Percentiles rank a stretch among this genome's conserved stretches.
These are phyloP conservation scores for Penicillium flavigenum DNA, from an alignment of 495 filamentous ascomycete genomes.

Conservation along the genomic window DNA sequence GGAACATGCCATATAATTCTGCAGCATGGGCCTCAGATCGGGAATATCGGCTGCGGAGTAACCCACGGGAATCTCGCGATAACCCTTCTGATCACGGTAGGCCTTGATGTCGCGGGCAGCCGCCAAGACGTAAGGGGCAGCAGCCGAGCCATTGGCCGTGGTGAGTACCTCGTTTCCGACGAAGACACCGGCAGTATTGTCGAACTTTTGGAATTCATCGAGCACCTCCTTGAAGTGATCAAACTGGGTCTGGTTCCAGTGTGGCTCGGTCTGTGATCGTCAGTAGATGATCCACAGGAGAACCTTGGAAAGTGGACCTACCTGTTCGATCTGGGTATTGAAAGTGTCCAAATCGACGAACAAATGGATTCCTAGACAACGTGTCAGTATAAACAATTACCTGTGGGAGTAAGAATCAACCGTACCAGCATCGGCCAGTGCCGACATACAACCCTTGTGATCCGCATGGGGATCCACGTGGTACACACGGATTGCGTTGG, in stretches of 20 bases:
- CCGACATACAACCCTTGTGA: slow-evolving; percentile 73
- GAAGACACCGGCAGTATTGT: slow-evolving; percentile 80
- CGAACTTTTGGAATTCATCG: slow-evolving; percentile 74
- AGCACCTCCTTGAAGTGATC: slow-evolving; percentile 67
- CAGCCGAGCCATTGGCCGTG: slow-evolving; percentile 54
- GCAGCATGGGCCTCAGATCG: slow-evolving; percentile 76
- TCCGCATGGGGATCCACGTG: slow-evolving; percentile 71
- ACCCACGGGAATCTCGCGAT: slow-evolving; percentile 79
- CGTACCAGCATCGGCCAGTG: slow-evolving; percentile 64
- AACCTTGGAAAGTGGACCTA: slow-evolving; percentile 24
- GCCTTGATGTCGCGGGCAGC: slow-evolving; percentile 79
- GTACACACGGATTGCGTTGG: slow-evolving; percentile 87
- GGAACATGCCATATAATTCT: slow-evolving; percentile 83
- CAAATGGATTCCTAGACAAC: slow-evolving; percentile 54
- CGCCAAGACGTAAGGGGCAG: slow-evolving; percentile 80
- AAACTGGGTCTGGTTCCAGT: slow-evolving; percentile 71
- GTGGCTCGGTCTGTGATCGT: slow-evolving; percentile 30
- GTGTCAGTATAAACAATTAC: not conserved
- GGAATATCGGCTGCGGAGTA: slow-evolving; percentile 91
- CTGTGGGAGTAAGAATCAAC: not conserved
- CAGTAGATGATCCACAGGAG: slow-evolving; percentile 1
- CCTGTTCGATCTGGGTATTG: slow-evolving; percentile 71
- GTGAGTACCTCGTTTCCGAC: slow-evolving; percentile 83
- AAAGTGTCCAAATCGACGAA: slow-evolving; percentile 86
- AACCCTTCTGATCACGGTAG: slow-evolving; percentile 72